Evolutionary conservation across 495 filamentous ascomycete species (phyloP), one percentile per base, ranked within the genome.

Genomic region (Hypoxylon subgilvum): DNA sequence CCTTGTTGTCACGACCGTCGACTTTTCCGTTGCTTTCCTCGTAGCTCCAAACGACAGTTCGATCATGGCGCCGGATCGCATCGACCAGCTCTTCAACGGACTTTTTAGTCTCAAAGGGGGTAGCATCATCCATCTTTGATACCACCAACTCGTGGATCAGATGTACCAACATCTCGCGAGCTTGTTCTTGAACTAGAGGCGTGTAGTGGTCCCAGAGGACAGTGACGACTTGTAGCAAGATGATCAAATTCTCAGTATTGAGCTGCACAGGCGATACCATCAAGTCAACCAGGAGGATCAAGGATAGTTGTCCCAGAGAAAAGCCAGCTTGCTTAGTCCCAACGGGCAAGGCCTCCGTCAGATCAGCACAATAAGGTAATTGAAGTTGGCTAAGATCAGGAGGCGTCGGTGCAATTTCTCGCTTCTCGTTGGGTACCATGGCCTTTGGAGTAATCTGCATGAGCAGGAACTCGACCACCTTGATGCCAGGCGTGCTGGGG

Each of bases 191-290:
- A 1, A 98, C 93, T 9, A 96, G 83, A n/a, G 90, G 82, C 2
- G 87, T 95, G 64, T 97, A 95, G 51, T 96, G 91, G 68, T 98
- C 94, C 94, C 94, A 98, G 9, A 97, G 82, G 1, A 96, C 90
- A 27, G 94, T 87, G 12, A 96, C 86, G 12, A 95, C 90, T 74
- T 98, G 94, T 8, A 98, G 74, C 41, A 98, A 74, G 16, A 94
- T 81, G 27, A 92, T 88, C 4, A 97, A 81, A 57, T 90, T 88
- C 12, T 94, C 88, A 8, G 83, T 70, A 17, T 83, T 76, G 14
- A 96, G 80, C 27, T 90, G 86, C 41, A 94, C 87, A 0, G 94
- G 92, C 14, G 92, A 89, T 23, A 98, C 91, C 84, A 97, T 92
- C 16, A 98, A 82, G 75, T 98, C 94, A 13, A 98, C 94, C 9